A percentile compares a stretch with the other conserved stretches of the same genome.
phyloP scores from a whole-genome alignment of 805 yeast species.

The Osmozyma mogii region DNA sequence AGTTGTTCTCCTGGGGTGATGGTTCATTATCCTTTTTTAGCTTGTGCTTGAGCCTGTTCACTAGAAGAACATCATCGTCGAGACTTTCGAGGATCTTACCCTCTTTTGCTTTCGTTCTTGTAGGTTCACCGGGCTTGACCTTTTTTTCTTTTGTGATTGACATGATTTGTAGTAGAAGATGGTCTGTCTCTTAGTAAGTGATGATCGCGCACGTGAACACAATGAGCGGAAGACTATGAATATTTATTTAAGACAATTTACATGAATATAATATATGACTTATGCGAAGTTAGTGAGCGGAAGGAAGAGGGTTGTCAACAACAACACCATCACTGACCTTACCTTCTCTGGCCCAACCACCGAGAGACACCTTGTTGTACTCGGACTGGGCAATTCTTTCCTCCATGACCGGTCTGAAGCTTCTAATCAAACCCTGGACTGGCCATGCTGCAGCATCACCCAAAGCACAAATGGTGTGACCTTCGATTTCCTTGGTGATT shows the following conservation, averaged over 20 bases:
- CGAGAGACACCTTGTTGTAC: constrained; percentile 45
- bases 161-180: neutral
- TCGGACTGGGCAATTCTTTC: constrained; percentile 58
- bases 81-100: constrained; percentile 11
- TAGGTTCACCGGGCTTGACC: neutral
- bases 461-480: constrained; percentile 86
- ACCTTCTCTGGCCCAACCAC: constrained; percentile 72
- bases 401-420: constrained; percentile 76
- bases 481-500: constrained; percentile 80
- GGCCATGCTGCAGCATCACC: constrained; percentile 97
- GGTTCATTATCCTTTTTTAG: neutral
- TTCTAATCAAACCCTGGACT: constrained; percentile 77
- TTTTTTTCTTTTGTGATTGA: neutral
- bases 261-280: neutral
- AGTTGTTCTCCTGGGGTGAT: neutral
- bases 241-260: neutral
- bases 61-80: constrained; percentile 14
- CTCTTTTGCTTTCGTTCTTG: constrained; percentile 2
- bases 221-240: too few species aligned
- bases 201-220: too few species aligned
- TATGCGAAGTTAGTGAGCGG: constrained; percentile 22
- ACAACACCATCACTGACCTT: constrained; percentile 56
- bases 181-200: too few species aligned
- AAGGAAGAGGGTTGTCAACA: constrained; percentile 50
- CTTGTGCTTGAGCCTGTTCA: constrained; percentile 11